Evolutionary conservation across 495 filamentous ascomycete species (phyloP).

Genomic region (Aspergillus cavernicola): DNA sequence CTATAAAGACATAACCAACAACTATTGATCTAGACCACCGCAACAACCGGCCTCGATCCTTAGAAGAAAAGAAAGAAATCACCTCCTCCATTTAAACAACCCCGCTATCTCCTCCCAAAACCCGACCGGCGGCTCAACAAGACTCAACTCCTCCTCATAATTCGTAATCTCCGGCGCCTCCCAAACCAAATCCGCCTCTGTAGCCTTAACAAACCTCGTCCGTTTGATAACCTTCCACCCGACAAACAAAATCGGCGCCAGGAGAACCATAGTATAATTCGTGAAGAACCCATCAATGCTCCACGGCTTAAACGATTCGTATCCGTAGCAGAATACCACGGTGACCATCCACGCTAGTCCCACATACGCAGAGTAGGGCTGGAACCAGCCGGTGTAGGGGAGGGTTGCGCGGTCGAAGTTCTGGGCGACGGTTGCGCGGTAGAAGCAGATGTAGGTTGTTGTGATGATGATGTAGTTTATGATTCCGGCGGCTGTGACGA

Average conservation of each 20-base stretch:
- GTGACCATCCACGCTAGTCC: constrained; percentile 38
- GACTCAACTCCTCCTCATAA: constrained; percentile 20
- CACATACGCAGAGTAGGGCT: constrained; percentile 54
- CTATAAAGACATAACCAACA: no score
- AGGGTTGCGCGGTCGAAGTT: constrained; percentile 49
- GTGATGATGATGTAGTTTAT: constrained; percentile 54
- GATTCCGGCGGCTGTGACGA: constrained; percentile 40
- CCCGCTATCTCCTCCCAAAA: constrained; percentile 10
- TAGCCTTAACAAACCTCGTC: constrained; percentile 45
- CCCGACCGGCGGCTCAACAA: not conserved
- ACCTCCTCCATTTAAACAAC: no score
- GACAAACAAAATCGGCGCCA: constrained; percentile 43
- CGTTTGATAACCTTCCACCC: constrained; percentile 55
- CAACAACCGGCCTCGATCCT: no score
- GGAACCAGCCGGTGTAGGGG: constrained; percentile 54
- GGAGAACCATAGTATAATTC: constrained; percentile 53
- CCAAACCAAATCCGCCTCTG: constrained; percentile 54
- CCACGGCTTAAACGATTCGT: constrained; percentile 50
- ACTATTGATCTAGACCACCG: no score
- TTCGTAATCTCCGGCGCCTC: constrained; percentile 29
- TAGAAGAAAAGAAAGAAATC: no score
- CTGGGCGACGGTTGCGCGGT: constrained; percentile 52
- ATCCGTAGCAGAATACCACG: constrained; percentile 50
- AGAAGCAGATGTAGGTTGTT: constrained; percentile 55
- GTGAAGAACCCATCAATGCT: constrained; percentile 49